Evolutionary conservation across 2,329 filamentous ascomycete species (phyloP), one percentile per base, ranked within the genome.

Genomic region (Chaetomiaceae sp.): DNA sequence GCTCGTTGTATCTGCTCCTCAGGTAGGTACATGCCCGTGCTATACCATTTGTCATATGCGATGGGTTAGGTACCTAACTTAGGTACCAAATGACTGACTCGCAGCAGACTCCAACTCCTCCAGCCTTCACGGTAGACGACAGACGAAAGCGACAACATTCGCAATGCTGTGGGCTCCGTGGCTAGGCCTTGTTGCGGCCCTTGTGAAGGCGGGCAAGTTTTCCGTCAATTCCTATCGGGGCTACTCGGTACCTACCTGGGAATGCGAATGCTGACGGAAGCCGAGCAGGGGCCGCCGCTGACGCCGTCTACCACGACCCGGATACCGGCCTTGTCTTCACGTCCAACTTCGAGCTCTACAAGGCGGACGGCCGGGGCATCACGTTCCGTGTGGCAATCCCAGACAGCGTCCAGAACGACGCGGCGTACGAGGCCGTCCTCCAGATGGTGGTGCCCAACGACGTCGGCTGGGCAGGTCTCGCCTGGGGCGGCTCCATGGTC

Each of bases 401-500:
- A 1, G 46, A 42, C 10, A 38, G 38, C 14, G 56, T 45, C 18
- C 38, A 52, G 24, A 43, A 12, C 24, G 38, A 52, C 39, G 42
- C 50, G 2, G 9, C 50, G 4, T 60, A 51, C 35, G 57, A 60
- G 15, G 45, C 48, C 19, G 53, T 60, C 15, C 18, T 60, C 20
- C 71, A 74, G 54, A 64, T 73, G 30, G 60, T 68, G 4, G 65
- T 68, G 2, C 70, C 71, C 8, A 61, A 61, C 27, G 57, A 62
- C 4, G 66, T 71, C 38, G 71, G 70, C 46, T 75, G 72, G 71
- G 64, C 67, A 6, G 72, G 69, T 1, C 60, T 74, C 14, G 65
- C 71, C 10, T 74, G 70, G 70, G 70, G 68, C 29, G 71, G 70
- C 4, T 64, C 64, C 17, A 75, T 74, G 72, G 62, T 65, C 3